Percentiles rank a stretch among this genome's conserved stretches.
Evolutionary conservation across 805 yeast genomes (phyloP).

Genomic region (Saturnispora quitensis): DNA sequence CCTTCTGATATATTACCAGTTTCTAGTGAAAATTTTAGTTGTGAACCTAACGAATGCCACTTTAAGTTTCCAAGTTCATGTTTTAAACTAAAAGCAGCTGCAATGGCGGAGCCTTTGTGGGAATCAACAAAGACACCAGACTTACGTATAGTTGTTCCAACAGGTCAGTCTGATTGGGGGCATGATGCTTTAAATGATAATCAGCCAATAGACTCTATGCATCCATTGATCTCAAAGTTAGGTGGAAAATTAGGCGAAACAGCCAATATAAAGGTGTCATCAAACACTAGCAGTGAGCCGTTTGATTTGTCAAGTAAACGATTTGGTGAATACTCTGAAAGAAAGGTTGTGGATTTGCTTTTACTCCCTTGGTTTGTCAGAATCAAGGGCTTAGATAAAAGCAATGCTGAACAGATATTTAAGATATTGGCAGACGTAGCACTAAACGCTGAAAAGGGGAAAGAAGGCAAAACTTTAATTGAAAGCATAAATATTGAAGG

Average conservation of each 20-base stretch:
- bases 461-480: constrained; percentile 8
- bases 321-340: constrained; percentile 28
- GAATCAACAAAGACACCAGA: constrained; percentile 63
- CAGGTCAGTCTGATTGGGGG: constrained; percentile 80
- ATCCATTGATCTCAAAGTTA: constrained; percentile 18
- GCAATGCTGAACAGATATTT: constrained; percentile 37
- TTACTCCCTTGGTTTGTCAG: constrained; percentile 69
- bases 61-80: constrained; percentile 18
- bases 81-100: constrained; percentile 30
- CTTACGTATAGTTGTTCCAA: constrained; percentile 69
- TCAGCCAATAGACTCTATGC: constrained; percentile 21
- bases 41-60: constrained; percentile 41
- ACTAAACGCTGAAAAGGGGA: constrained; percentile 17
- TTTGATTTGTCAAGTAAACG: constrained; percentile 13
- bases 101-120: constrained; percentile 39
- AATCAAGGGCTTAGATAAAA: constrained; percentile 42
- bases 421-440: constrained; percentile 35
- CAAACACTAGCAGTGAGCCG: constrained; percentile 18
- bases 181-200: constrained; percentile 50
- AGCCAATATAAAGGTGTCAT: constrained; percentile 5
- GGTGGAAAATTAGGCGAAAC: constrained; percentile 8
- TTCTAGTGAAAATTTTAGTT: constrained; percentile 42
- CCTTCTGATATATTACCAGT: constrained; percentile 32
- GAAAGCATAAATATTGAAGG: constrained; percentile 20
- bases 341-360: constrained; percentile 48